Base-by-base conservation (phyloP, 1,139 yeast species). In the Pichia sp. region DNA sequence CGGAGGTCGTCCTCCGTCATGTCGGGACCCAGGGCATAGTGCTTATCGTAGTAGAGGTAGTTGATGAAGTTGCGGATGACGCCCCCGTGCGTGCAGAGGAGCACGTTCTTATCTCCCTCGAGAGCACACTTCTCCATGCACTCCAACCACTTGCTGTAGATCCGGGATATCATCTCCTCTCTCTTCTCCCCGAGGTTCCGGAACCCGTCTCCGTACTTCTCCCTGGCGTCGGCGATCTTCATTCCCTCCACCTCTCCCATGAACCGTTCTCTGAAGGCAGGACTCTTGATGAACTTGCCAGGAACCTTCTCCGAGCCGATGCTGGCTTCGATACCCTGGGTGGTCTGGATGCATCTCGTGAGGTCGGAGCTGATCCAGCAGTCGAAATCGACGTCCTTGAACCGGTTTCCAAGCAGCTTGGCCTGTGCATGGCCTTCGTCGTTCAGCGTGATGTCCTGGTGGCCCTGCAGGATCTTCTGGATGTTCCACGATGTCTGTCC, bases 171-270 rank as follows among this genome's bases (percentile, higher is more conserved):
- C 47, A 89, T 74, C 18, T 65, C 73, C 0, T 62, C 60, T 14
- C 70, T 67, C 2, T 70, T 63, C 60, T 87, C 96, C 9, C 88
- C 88, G 53, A 72, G 73, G 30, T 76, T 76, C 47, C 68, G 70
- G 51, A 71, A 73, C 14, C 65, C 63, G 37, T 68, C 68, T 2
- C 81, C 81, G 46, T 69, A 75, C 18, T 65, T 59, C 2, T 61
- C 72, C 20, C 77, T 69, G 1, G 96, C 97, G 40, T 85, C 93
- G 21, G 62, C 65, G 22, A 86, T 69, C 40, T 71, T 69, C 87
- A 85, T 79, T 2, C 96, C 96, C 62, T 90, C 89, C 21, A 83
- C 76, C 14, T 70, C 75, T 1, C 96, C 97, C 96, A 90, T 87
- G 48, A 70, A 66, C 41, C 96, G 70, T 61, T 90, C 97, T 51